Base-by-base conservation (phyloP, 2,329 filamentous ascomycete genomes). In the Apiospora phragmitis region DNA sequence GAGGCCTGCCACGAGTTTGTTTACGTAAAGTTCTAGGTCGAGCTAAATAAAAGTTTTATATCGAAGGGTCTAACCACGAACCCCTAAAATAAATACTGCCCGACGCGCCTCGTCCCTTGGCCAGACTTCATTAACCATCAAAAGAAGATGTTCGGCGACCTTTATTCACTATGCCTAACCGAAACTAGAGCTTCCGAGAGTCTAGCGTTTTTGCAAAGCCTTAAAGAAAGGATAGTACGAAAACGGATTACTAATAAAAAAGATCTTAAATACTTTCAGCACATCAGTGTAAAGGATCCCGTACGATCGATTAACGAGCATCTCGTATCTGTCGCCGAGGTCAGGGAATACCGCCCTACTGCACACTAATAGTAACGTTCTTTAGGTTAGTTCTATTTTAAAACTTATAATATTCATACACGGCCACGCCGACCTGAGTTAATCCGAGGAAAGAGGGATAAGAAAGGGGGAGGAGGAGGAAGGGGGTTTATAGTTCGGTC, bases 11-110 rank as follows among this genome's bases (percentile, higher is more conserved):
- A 81, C 68, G 59, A 70, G 43, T 70, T n/a, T 12, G 49, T 74
- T 2, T 78, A 74, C 32, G 47, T 74, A 12, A 73, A 73, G 14
- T 71, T 81, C 4, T 42, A 12, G 0, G 73, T 81, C 18, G 72
- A 79, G 69, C 73, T 69, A 5, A 70, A 79, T 55, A 67, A 42
- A 43, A 70, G 65, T 65, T 73, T 80, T 4, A 77, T 76, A 1
- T n/a, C n/a, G n/a, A 79, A 74, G 42, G 75, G 76, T 32, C 72
- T 75, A 18, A 76, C 76, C n/a, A 80, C 78, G 16, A 79, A 77
- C 65, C 79, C 78, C 1, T 72, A 73, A 3, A 68, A 77, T 18
- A 80, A 79, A 29, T 75, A 70, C 69, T 81, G 76, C 38, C 80
- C 78, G 4, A 71, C 73, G 32, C 73, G 67, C 71, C 75, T 82